Percentiles rank a stretch among this genome's conserved stretches.
phyloP scores from a whole-genome alignment of 768 basidiomycete genomes.

The Lentinula lateritia region DNA sequence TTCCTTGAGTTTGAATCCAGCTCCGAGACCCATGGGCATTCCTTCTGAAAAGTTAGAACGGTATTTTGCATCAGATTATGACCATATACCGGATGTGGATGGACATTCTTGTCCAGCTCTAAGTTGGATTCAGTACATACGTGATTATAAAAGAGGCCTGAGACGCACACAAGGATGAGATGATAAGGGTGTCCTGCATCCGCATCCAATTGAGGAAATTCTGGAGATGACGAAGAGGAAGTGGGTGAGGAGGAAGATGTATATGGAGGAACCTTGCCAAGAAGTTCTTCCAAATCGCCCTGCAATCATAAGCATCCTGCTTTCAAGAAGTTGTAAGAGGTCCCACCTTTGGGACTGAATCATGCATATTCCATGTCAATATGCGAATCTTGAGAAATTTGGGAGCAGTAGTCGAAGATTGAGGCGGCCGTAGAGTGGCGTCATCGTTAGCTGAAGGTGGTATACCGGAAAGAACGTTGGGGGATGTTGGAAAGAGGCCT shows the following conservation, averaged over 20 bases:
- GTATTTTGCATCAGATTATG: neutral
- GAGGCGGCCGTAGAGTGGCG: slow-evolving; percentile 16
- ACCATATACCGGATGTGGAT: slow-evolving; percentile 55
- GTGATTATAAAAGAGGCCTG: neutral
- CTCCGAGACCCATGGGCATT: slow-evolving; percentile 73
- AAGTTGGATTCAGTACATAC: slow-evolving; percentile 4
- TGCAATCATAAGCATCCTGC: slow-evolving; percentile 24
- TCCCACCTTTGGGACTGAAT: slow-evolving; percentile 63
- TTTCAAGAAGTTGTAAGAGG: no score
- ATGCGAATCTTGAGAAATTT: slow-evolving; percentile 63
- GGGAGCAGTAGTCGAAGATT: slow-evolving; percentile 17
- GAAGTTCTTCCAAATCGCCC: slow-evolving; percentile 70
- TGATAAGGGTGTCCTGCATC: slow-evolving; percentile 68
- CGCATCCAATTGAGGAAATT: slow-evolving; percentile 26
- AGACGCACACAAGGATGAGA: slow-evolving; percentile 69
- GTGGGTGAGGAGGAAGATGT: slow-evolving; percentile 21
- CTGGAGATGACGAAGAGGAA: slow-evolving; percentile 29
- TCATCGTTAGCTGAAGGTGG: slow-evolving; percentile 4
- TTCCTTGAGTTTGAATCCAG: slow-evolving; percentile 67
- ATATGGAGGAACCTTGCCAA: slow-evolving; percentile 54
- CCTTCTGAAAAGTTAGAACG: slow-evolving; percentile 30
- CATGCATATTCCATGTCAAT: slow-evolving; percentile 85
- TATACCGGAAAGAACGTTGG: slow-evolving; percentile 13
- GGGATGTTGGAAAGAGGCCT: slow-evolving; percentile 39
- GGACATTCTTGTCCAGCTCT: slow-evolving; percentile 76